Evolutionary conservation across 2,329 filamentous ascomycete genomes (phyloP).

Genomic region (Botrytis deweyae): DNA sequence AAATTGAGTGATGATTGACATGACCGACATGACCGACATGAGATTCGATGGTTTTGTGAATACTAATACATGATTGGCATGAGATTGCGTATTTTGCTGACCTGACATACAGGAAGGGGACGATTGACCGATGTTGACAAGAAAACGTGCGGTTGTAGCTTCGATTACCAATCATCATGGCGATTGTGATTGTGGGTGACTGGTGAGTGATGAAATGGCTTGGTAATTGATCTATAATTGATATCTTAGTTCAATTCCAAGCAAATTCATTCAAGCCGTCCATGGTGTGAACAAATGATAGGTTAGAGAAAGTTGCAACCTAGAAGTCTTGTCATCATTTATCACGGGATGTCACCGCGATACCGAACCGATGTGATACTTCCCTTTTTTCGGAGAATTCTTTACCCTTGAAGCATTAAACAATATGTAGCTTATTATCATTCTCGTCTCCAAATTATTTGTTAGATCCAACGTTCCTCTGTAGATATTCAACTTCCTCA

Average conservation of each 20-base stretch:
- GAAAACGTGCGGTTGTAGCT: not conserved
- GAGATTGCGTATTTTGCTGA: not conserved
- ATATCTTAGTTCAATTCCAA: not conserved
- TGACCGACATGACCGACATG: not conserved
- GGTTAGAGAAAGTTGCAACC: not conserved
- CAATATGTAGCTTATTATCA: not conserved
- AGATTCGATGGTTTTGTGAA: not conserved
- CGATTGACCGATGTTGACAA: not conserved
- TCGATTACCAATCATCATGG: not conserved
- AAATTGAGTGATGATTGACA: not conserved
- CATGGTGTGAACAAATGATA: not conserved
- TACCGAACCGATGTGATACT: not conserved
- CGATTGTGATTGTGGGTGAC: not conserved
- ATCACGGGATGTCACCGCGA: slow-evolving; percentile 4
- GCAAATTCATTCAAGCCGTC: not conserved
- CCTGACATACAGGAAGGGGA: not conserved
- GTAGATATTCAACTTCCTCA: not conserved
- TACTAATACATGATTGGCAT: not conserved
- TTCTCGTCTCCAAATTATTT: not conserved
- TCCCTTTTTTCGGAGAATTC: not conserved
- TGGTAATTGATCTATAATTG: not conserved
- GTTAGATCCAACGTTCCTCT: not conserved
- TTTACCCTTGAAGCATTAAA: not conserved
- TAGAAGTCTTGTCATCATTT: slow-evolving; percentile 1
- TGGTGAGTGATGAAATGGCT: not conserved